Conservation (phyloP, 176 grass and related monocot genomes). For the Lolium perenne region DNA sequence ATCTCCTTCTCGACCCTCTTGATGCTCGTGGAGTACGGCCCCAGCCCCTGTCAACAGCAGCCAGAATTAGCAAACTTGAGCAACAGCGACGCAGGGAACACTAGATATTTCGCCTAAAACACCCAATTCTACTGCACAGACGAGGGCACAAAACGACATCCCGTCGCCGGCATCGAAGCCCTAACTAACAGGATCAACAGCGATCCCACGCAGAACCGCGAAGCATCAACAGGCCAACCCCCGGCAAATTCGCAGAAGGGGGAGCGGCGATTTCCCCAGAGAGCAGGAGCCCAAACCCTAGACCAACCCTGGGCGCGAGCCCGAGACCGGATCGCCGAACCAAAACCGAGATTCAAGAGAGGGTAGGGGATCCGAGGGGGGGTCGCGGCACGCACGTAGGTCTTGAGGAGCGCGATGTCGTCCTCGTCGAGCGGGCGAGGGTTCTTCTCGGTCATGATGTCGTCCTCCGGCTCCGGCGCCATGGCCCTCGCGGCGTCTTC, state of each 20-base stretch:
- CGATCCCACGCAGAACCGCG: not conserved
- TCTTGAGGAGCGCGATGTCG: slow-evolving; percentile 89
- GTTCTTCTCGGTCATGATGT: slow-evolving; percentile 83
- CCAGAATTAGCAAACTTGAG: slow-evolving; percentile 32
- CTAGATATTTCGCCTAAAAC: not conserved
- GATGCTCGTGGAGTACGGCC: slow-evolving; percentile 85
- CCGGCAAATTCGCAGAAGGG: not conserved
- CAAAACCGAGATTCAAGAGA: slow-evolving; percentile 12
- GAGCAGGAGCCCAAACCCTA: slow-evolving; percentile 21
- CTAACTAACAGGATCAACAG: not conserved
- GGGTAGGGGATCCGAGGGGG: not conserved
- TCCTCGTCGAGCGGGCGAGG: slow-evolving; percentile 75
- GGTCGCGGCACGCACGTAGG: slow-evolving; percentile 56
- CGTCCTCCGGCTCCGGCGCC: slow-evolving; percentile 74
- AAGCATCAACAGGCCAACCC: not conserved
- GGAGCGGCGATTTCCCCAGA: too few species aligned
- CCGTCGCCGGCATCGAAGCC: not conserved
- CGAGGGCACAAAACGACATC: not conserved
- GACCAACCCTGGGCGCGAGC: not conserved
- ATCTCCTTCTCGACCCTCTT: slow-evolving; percentile 96
- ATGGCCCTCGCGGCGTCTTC: slow-evolving; percentile 42
- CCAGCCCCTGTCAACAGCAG: slow-evolving; percentile 65
- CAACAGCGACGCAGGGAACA: not conserved
- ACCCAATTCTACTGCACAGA: not conserved
- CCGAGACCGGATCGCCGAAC: not conserved